Evolutionary conservation across 768 basidiomycete species (phyloP).

Genomic region (Boletus vermiculosoides): DNA sequence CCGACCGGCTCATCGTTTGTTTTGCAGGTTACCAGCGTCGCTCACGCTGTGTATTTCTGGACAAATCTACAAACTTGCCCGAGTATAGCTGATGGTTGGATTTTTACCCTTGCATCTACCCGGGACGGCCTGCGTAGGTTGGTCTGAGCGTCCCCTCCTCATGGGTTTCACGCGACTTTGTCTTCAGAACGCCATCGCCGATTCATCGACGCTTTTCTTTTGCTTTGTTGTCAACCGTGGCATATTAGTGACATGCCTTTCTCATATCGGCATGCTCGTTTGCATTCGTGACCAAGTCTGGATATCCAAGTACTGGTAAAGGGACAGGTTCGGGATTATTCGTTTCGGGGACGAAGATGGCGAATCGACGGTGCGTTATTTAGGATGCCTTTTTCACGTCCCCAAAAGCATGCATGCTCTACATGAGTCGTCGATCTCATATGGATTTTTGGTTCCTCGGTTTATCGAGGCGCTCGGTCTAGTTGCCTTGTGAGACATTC

Average conservation of each 20-base stretch:
- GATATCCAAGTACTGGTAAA: background rate
- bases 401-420: background rate
- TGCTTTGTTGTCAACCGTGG: background rate
- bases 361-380: background rate
- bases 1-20: no score
- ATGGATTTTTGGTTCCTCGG: background rate
- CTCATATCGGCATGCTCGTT: background rate
- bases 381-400: background rate
- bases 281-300: background rate
- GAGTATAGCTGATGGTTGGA: no score
- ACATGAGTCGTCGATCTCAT: background rate
- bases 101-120: background rate
- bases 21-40: no score
- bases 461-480: background rate
- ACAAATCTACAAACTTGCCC: no score
- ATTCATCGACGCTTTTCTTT: background rate
- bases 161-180: background rate
- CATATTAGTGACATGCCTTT: background rate
- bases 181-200: background rate
- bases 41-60: no score
- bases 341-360: background rate
- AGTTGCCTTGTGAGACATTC: constrained; percentile 1
- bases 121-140: background rate
- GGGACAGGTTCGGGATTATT: background rate
- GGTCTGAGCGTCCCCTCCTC: background rate